These are phyloP conservation scores for Oenanthe javanica DNA, from an alignment of 140 eudicot genomes.

Conservation along the genomic window DNA sequence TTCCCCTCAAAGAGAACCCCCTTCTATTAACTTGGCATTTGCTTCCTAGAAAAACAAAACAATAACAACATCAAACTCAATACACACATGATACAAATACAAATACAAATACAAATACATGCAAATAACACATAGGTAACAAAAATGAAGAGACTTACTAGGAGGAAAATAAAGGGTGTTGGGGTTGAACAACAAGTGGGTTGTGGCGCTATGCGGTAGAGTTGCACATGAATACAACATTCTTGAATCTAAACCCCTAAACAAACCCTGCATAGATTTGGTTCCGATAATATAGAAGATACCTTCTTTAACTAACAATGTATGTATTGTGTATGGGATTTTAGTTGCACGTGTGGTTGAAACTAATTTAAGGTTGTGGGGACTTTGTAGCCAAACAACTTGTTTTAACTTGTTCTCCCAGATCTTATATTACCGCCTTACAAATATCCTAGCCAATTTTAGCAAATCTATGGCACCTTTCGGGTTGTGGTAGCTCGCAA, in stretches of 20 bases:
- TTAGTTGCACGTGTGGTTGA: neutral
- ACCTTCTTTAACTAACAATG: neutral
- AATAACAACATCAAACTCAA: constrained; percentile 1
- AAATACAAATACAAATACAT: neutral
- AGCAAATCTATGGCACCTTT: too few species aligned
- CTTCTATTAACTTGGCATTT: constrained; percentile 64
- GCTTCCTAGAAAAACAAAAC: constrained; percentile 32
- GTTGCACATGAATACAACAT: constrained; percentile 54
- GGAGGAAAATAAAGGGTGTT: constrained; percentile 13
- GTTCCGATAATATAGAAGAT: neutral
- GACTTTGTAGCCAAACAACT: neutral
- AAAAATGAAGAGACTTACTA: constrained; percentile 30
- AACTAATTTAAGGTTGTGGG: neutral
- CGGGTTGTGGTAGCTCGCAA: too few species aligned
- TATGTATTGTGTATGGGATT: too few species aligned
- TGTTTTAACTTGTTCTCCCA: too few species aligned
- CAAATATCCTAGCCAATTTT: too few species aligned
- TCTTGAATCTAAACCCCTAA: neutral
- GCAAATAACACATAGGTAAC: neutral
- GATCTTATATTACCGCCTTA: neutral
- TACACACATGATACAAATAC: too few species aligned
- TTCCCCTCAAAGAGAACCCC: constrained; percentile 58
- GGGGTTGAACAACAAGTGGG: constrained; percentile 19
- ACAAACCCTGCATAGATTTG: neutral
- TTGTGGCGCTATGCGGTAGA: constrained; percentile 27